Percentiles rank a stretch among this genome's conserved stretches.
Conservation (phyloP, 345 rosid genomes). For the Eucalyptus shirleyi region DNA sequence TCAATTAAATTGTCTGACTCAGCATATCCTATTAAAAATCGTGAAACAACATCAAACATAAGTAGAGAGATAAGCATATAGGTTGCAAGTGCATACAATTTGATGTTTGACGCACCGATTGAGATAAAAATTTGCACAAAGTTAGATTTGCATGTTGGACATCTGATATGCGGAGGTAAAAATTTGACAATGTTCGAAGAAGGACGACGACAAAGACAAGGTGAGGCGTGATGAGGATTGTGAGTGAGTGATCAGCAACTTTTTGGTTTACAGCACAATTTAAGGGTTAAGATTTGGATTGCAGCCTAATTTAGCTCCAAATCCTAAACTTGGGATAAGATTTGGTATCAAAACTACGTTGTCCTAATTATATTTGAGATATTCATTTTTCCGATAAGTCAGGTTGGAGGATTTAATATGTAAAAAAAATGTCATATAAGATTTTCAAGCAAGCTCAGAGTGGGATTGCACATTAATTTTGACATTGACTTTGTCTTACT, state of each 20-base stretch:
- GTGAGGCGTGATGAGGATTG: not conserved
- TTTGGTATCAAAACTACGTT: not conserved
- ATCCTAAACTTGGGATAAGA: not conserved
- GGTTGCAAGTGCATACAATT: not conserved
- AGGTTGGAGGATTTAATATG: not conserved
- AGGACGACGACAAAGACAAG: not conserved
- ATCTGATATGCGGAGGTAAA: not conserved
- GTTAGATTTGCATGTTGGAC: not conserved
- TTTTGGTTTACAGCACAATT: not conserved
- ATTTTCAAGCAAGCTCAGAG: not conserved
- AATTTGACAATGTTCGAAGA: not conserved
- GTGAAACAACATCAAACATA: not conserved
- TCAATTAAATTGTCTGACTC: not conserved
- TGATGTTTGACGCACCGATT: not conserved
- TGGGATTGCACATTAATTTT: not conserved
- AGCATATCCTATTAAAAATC: not conserved
- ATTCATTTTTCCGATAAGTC: not conserved
- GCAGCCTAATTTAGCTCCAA: not conserved
- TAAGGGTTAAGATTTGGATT: not conserved
- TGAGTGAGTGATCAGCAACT: not conserved
- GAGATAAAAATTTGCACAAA: not conserved
- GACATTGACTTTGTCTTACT: not conserved
- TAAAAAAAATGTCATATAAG: not conserved
- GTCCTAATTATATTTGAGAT: not conserved
- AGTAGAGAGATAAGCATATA: not conserved